Percentiles rank a stretch among this genome's conserved stretches.
These are phyloP conservation scores for Irineochytrium annulatum DNA, from an alignment of 192 early-diverging fungal genomes.

Conservation along the genomic window DNA sequence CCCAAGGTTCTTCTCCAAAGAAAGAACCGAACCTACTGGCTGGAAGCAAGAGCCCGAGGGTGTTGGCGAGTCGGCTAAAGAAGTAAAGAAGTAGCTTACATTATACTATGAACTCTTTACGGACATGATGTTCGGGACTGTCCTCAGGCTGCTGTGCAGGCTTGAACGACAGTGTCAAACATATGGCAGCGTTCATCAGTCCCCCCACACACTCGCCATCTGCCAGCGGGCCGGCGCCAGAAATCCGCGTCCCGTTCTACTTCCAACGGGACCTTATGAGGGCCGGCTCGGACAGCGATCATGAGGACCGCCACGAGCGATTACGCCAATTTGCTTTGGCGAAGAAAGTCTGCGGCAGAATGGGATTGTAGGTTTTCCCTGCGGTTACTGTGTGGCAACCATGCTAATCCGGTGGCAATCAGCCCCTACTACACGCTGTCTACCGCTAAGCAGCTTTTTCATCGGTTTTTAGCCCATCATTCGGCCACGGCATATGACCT, in stretches of 20 bases:
- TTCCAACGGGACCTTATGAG: too few relatives aligned
- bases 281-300: too few relatives aligned
- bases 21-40: constrained; percentile 20
- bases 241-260: too few relatives aligned
- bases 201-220: too few relatives aligned
- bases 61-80: background rate
- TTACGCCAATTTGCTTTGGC: too few relatives aligned
- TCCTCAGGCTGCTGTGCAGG: too few relatives aligned
- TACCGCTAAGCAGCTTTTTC: constrained; percentile 4
- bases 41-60: constrained; percentile 23
- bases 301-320: too few relatives aligned
- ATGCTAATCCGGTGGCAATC: background rate
- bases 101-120: too few relatives aligned
- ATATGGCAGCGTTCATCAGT: too few relatives aligned
- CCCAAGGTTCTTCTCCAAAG: background rate
- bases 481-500: background rate
- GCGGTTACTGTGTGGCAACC: background rate
- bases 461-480: background rate
- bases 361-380: constrained; percentile 8
- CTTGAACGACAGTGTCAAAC: too few relatives aligned
- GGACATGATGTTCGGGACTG: too few relatives aligned
- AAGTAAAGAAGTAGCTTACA: background rate
- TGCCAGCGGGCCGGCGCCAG: too few relatives aligned
- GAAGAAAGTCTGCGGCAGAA: background rate
- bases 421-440: constrained; percentile 1